Percentiles rank a stretch among this genome's conserved stretches.
phyloP scores from a whole-genome alignment of 208 protist species.

The Naegleria lovaniensis region DNA sequence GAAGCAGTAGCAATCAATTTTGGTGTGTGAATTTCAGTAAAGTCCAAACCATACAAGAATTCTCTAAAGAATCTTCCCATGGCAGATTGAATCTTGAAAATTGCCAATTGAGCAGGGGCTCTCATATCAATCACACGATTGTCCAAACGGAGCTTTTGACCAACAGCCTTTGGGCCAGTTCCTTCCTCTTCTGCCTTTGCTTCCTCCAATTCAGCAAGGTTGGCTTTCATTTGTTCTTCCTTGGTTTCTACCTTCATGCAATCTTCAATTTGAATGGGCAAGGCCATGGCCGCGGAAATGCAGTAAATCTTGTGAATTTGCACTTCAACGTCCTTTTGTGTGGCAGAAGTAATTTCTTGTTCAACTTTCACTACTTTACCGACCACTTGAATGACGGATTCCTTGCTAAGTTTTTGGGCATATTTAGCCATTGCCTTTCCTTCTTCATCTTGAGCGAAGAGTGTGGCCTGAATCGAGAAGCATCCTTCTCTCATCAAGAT shows the following conservation, averaged over 20 bases:
- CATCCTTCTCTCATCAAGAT: slow-evolving; percentile 10
- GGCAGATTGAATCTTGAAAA: slow-evolving; percentile 89
- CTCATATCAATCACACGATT: slow-evolving; percentile 95
- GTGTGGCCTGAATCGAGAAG: background rate
- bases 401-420: background rate
- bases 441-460: background rate
- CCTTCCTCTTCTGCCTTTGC: background rate
- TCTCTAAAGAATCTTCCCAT: slow-evolving; percentile 90
- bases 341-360: background rate
- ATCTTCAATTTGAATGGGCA: slow-evolving; percentile 16
- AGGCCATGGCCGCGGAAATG: background rate
- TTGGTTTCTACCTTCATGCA: background rate
- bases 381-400: slow-evolving; percentile 2
- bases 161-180: background rate
- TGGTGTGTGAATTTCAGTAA: slow-evolving; percentile 98
- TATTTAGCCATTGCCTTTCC: slow-evolving; percentile 14
- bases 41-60: slow-evolving; percentile 80
- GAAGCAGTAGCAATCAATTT: slow-evolving; percentile 95
- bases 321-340: slow-evolving; percentile 27
- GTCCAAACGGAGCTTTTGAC: slow-evolving; percentile 68
- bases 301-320: background rate
- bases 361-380: slow-evolving; percentile 4
- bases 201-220: background rate
- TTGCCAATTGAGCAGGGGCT: slow-evolving; percentile 85
- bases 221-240: background rate